Percentiles rank a stretch among this genome's conserved stretches.
phyloP scores from a whole-genome alignment of 345 rosid genomes.

The Bruguiera sexangula region DNA sequence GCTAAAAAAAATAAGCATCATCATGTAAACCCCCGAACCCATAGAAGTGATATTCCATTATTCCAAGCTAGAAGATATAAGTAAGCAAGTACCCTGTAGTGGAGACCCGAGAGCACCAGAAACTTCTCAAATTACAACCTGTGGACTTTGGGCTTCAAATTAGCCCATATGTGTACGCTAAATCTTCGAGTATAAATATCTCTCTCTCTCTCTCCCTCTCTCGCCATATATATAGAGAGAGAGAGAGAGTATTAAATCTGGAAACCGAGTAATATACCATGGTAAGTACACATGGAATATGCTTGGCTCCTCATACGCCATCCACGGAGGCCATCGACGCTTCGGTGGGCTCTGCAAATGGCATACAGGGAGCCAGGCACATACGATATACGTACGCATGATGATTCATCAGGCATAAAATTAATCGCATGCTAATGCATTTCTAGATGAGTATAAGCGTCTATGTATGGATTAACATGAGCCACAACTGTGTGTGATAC shows the following conservation, averaged over 20 bases:
- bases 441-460: not conserved
- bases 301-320: conserved; percentile 99
- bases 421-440: not conserved
- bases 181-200: too few species aligned
- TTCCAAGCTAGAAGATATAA: not conserved
- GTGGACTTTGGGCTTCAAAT: not conserved
- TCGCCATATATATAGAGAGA: too few species aligned
- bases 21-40: not conserved
- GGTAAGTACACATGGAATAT: conserved; percentile 24
- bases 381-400: conserved; percentile 18
- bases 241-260: conserved; percentile 3
- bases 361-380: conserved; percentile 99
- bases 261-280: conserved; percentile 23
- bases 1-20: not conserved
- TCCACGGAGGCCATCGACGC: conserved; percentile 70
- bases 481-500: too few species aligned
- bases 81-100: not conserved
- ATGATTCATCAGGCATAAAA: not conserved
- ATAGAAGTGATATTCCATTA: not conserved
- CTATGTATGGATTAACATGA: too few species aligned
- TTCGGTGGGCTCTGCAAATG: conserved; percentile 69
- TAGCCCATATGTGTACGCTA: too few species aligned
- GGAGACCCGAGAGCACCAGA: conserved; percentile 4
- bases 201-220: too few species aligned
- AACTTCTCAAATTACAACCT: conserved; percentile 22